These are phyloP conservation scores for Gynostemma pentaphyllum DNA, from an alignment of 306 rosid species.

Conservation along the genomic window DNA sequence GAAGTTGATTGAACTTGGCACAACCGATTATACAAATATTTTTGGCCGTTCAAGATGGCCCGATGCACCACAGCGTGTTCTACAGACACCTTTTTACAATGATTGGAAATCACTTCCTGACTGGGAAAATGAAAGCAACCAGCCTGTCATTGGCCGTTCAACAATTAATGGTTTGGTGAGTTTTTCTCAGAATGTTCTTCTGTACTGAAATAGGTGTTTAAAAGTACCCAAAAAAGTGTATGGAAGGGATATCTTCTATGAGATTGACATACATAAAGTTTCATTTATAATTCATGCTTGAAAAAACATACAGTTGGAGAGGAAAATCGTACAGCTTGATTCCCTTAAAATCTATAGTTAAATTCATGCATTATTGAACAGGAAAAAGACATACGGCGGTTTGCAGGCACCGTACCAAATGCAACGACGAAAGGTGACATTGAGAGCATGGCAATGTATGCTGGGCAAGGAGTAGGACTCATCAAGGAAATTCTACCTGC, in stretches of 20 bases:
- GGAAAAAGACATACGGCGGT: slow-evolving; percentile 50
- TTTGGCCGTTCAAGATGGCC: slow-evolving; percentile 91
- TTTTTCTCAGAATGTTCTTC: not conserved
- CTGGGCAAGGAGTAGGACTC: slow-evolving; percentile 68
- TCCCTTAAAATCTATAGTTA: no score
- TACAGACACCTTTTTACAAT: slow-evolving; percentile 55
- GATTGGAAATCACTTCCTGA: slow-evolving; percentile 55
- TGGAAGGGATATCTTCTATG: not conserved
- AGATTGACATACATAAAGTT: not conserved
- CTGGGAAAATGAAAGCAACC: slow-evolving; percentile 43
- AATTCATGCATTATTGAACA: slow-evolving; percentile 8
- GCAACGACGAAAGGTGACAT: slow-evolving; percentile 45
- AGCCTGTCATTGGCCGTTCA: slow-evolving; percentile 60
- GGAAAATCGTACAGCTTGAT: no score
- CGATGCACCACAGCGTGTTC: slow-evolving; percentile 63
- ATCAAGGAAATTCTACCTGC: slow-evolving; percentile 62
- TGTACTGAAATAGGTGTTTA: not conserved
- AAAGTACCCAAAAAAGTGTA: no score
- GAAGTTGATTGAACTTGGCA: slow-evolving; percentile 46
- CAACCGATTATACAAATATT: slow-evolving; percentile 55
- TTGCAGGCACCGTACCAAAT: slow-evolving; percentile 66
- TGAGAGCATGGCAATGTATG: slow-evolving; percentile 84
- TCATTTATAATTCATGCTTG: not conserved
- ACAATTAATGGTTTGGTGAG: slow-evolving; percentile 61
- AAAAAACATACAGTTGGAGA: not conserved